Evolutionary conservation across 306 rosid genomes (phyloP).

Genomic region (Crataegus laevigata): DNA sequence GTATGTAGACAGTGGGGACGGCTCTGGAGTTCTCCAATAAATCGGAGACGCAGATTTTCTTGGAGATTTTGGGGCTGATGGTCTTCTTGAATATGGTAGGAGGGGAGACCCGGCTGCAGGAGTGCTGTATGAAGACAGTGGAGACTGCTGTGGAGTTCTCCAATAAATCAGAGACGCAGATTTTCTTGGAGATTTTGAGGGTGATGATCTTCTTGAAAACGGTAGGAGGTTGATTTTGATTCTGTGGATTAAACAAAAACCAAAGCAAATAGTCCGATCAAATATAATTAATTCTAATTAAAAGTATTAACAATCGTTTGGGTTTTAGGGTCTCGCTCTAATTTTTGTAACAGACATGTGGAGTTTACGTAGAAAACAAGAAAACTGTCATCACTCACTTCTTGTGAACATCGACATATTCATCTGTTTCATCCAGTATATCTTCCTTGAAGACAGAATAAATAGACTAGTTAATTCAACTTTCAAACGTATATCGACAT

Average conservation of each 20-base stretch:
- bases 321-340: not conserved
- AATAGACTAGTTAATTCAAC: not conserved
- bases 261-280: not conserved
- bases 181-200: slow-evolving; percentile 41
- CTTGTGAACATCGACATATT: slow-evolving; percentile 48
- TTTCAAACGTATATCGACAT: not conserved
- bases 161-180: slow-evolving; percentile 23
- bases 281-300: not conserved
- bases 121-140: slow-evolving; percentile 25
- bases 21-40: slow-evolving; percentile 18
- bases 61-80: slow-evolving; percentile 41
- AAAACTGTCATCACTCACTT: slow-evolving; percentile 32
- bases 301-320: not conserved
- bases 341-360: no score
- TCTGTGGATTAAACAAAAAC: slow-evolving; percentile 29
- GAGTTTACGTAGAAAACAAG: not conserved
- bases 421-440: slow-evolving; percentile 81
- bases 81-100: slow-evolving; percentile 29
- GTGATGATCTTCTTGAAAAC: slow-evolving; percentile 32
- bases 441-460: slow-evolving; percentile 39
- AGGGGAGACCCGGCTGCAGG: slow-evolving; percentile 36
- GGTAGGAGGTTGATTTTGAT: slow-evolving; percentile 44
- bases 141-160: slow-evolving; percentile 29
- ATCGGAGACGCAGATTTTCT: slow-evolving; percentile 21
- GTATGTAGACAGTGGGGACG: slow-evolving; percentile 35